Evolutionary conservation across 345 rosid species (phyloP).

Genomic region (Citrus maxima): DNA sequence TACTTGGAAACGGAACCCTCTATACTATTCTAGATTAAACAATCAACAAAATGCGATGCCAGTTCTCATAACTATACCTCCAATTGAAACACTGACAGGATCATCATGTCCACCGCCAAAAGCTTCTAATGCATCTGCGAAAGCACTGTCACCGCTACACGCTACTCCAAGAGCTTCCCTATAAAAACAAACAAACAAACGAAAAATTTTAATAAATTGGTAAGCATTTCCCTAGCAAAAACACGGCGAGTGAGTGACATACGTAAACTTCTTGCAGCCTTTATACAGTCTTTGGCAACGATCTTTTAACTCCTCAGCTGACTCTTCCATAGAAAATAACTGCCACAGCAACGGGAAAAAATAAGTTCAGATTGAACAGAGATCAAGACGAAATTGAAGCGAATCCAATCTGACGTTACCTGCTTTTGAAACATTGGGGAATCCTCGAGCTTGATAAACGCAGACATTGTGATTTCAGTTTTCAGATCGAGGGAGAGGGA

Average conservation of each 20-base stretch:
- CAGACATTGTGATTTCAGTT: conserved; percentile 31
- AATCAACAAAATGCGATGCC: background rate
- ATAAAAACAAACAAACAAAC: conserved; percentile 5
- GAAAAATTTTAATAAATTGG: background rate
- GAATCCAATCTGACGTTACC: conserved; percentile 23
- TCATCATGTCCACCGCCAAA: conserved; percentile 92
- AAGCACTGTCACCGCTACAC: conserved; percentile 50
- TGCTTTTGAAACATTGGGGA: conserved; percentile 76
- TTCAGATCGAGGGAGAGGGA: background rate
- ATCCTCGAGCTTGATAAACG: conserved; percentile 63
- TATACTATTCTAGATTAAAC: background rate
- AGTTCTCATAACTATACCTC: conserved; percentile 45
- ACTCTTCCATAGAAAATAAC: conserved; percentile 54
- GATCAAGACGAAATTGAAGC: background rate
- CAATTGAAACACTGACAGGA: conserved; percentile 73
- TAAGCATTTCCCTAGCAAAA: background rate
- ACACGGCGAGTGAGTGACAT: conserved; percentile 19
- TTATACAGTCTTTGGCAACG: conserved; percentile 71
- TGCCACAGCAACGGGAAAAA: conserved; percentile 17
- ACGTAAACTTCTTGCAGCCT: conserved; percentile 67
- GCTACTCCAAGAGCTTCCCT: conserved; percentile 81
- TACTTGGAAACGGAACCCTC: background rate
- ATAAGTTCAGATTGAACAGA: background rate
- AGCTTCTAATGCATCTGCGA: conserved; percentile 75
- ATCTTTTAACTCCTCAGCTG: conserved; percentile 64